Conservation (phyloP, 805 yeast species). For the Myxozyma udenii region DNA sequence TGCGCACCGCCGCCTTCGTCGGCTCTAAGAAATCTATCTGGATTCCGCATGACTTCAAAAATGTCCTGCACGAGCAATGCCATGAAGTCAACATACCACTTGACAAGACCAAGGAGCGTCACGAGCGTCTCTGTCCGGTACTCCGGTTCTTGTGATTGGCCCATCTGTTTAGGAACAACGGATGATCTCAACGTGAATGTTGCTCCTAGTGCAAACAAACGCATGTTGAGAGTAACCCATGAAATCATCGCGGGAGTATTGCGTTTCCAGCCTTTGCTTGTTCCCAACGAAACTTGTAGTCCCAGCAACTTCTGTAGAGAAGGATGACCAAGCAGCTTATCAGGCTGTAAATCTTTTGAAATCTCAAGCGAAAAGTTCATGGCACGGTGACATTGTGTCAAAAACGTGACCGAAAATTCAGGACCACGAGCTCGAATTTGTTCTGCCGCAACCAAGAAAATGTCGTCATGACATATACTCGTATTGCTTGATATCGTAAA, state of each 20-base stretch:
- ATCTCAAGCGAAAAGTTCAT: slow-evolving; percentile 69
- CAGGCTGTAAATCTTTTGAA: slow-evolving; percentile 65
- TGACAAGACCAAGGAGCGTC: slow-evolving; percentile 62
- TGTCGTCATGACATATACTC: slow-evolving; percentile 65
- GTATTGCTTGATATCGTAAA: slow-evolving; percentile 72
- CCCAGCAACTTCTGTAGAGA: slow-evolving; percentile 72
- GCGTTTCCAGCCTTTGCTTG: slow-evolving; percentile 46
- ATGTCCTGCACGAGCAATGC: slow-evolving; percentile 70
- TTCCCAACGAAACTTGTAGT: slow-evolving; percentile 65
- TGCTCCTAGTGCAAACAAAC: slow-evolving; percentile 68
- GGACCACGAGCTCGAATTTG: slow-evolving; percentile 42
- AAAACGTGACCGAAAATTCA: slow-evolving; percentile 44
- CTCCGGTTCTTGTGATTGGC: slow-evolving; percentile 44
- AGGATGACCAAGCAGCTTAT: slow-evolving; percentile 69
- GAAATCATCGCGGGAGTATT: slow-evolving; percentile 50
- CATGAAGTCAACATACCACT: slow-evolving; percentile 82
- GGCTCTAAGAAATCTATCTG: slow-evolving; percentile 32
- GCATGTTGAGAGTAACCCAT: slow-evolving; percentile 61
- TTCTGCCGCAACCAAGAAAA: slow-evolving; percentile 54
- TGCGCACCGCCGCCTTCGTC: slow-evolving; percentile 26
- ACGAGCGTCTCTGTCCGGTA: slow-evolving; percentile 35
- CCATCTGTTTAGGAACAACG: slow-evolving; percentile 48
- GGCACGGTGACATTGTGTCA: slow-evolving; percentile 71
- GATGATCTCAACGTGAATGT: slow-evolving; percentile 59
- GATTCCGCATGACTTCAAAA: slow-evolving; percentile 25